Evolutionary conservation across 176 grass and related monocot genomes (phyloP), one percentile per base, ranked within the genome.

Genomic region (Microstegium vimineum): DNA sequence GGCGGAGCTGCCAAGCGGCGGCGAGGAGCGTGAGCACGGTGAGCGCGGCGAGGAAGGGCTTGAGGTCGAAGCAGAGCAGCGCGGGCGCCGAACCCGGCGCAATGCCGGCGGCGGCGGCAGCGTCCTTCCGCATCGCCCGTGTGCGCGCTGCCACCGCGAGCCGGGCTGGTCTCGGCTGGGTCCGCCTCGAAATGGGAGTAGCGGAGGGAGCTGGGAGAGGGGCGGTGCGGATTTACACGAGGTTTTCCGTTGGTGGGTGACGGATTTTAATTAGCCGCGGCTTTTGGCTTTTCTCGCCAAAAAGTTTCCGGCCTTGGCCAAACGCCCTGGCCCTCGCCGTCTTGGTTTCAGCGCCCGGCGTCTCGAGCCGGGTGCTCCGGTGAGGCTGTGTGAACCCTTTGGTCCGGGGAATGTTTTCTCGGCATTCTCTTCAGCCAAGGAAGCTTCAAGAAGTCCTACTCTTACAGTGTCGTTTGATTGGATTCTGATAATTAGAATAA

Each of bases 21-120:
- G 89, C 78, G 90, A 92, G 38, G 81, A 97, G 87, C 41, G 92
- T 94, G 73, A 97, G 82, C 20, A 76, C 76, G 61, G 90, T 83
- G 43, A 97, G 89, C 34, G 91, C 86, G 75, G 89, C 91, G 52
- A 94, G 73, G 89, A 97, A 94, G 0, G 91, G 87, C 80, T 97
- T 97, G 33, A 83, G 41, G 81, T 97, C 91, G 76, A 90, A 90
- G 70, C 91, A 94, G 57, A 94, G 61, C 2, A 86, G 20, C 49
- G 80, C 61, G 4, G 88, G 74, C 1, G 84, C 14, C 10, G 61
- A 47, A 3, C 1, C 74, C 10, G 88, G 38, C 74, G 68, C 83
- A 79, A 78, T 73, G 81, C 46, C 73, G 82, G 31, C 69, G 62
- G 31, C 76, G 30, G 42, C 71, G 34, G 74, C n/a, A n/a, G n/a